These are phyloP conservation scores for Lodderomyces parapsilosis DNA, from an alignment of 1,139 yeast species.

Conservation along the genomic window DNA sequence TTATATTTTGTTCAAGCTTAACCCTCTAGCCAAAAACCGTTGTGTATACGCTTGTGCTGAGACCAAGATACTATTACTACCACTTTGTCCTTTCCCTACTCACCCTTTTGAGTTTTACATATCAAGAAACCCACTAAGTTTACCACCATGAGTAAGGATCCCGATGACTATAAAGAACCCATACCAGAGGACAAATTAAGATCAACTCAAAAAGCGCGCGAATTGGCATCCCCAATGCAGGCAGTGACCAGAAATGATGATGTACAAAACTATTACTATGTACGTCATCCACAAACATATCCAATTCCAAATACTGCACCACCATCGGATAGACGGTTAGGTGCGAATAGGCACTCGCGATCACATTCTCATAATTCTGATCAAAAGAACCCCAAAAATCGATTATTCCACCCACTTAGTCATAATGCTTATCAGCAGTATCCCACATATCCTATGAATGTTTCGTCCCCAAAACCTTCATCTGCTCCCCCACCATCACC, in stretches of 20 bases:
- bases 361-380: constrained; percentile 12
- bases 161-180: not conserved
- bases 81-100: too few relatives aligned
- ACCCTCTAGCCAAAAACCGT: too few relatives aligned
- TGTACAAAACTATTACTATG: not conserved
- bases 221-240: constrained; percentile 1
- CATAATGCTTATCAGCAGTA: constrained; percentile 11
- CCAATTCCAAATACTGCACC: constrained; percentile 4
- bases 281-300: not conserved
- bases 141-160: not conserved
- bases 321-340: constrained; percentile 1
- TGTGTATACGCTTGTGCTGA: too few relatives aligned
- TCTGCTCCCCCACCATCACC: constrained; percentile 7
- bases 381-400: constrained; percentile 5
- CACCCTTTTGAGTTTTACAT: not conserved
- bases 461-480: constrained; percentile 6
- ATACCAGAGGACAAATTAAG: not conserved
- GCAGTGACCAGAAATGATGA: constrained; percentile 2
- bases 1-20: not conserved
- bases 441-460: not conserved
- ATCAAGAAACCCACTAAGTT: not conserved
- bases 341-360: constrained; percentile 6
- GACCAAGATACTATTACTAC: too few relatives aligned
- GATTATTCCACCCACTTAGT: constrained; percentile 13
- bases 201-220: not conserved